Percentiles rank a stretch among this genome's conserved stretches.
Conservation (phyloP, 805 yeast species). For the Torulaspora microellipsoides region DNA sequence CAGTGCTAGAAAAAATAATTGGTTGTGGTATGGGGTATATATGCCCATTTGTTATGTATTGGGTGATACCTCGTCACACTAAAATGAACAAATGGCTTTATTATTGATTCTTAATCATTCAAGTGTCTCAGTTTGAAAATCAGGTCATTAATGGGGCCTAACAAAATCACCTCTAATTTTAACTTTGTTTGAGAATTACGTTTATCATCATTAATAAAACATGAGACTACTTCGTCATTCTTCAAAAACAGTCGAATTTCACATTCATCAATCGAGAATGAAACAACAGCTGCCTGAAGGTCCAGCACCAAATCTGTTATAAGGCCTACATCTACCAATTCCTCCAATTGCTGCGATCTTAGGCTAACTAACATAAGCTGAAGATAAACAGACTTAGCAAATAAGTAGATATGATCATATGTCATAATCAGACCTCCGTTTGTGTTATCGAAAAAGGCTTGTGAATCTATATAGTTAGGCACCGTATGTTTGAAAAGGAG, state of each 20-base stretch:
- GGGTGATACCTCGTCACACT: constrained; percentile 19
- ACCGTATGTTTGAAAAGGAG: constrained; percentile 36
- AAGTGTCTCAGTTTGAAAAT: constrained; percentile 16
- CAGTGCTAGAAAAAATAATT: constrained; percentile 63
- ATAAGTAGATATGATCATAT: constrained; percentile 22
- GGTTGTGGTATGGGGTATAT: constrained; percentile 64
- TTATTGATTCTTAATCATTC: not conserved
- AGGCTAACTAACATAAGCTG: constrained; percentile 13
- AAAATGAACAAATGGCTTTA: constrained; percentile 8
- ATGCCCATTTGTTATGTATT: constrained; percentile 46
- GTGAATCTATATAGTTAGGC: constrained; percentile 30
- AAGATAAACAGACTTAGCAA: constrained; percentile 27
- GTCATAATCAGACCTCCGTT: constrained; percentile 13
- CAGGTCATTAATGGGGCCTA: constrained; percentile 25
- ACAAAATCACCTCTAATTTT: constrained; percentile 15
- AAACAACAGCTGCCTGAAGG: constrained; percentile 16
- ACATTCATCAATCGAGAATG: constrained; percentile 8
- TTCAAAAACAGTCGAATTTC: constrained; percentile 18
- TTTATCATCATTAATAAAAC: constrained; percentile 13
- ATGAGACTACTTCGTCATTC: constrained; percentile 18
- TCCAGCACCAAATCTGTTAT: constrained; percentile 21
- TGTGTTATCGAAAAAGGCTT: constrained; percentile 16
- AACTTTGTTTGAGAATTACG: constrained; percentile 5
- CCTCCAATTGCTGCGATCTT: constrained; percentile 15
- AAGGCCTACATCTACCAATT: constrained; percentile 12